Conservation (phyloP, 1,284 basidiomycete species). For the Thecaphora thlaspeos region DNA sequence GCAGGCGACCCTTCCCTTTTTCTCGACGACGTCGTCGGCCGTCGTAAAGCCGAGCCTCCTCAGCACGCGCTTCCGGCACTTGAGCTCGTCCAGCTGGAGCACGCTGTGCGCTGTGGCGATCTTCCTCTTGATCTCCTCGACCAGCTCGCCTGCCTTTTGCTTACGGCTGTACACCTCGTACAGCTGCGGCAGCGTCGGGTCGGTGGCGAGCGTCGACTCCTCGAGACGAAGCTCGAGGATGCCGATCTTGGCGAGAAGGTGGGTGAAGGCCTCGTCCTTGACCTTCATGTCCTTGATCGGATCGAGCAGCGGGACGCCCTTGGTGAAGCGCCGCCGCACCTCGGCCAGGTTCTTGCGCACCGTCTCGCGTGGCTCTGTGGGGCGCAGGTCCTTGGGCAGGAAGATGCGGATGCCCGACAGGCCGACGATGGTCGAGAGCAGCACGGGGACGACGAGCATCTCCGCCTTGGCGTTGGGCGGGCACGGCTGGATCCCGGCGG, state of each 20-base stretch:
- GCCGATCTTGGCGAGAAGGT: slow-evolving; percentile 62
- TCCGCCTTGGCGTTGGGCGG: slow-evolving; percentile 57
- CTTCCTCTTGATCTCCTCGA: too few species aligned
- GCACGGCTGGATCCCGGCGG: slow-evolving; percentile 34
- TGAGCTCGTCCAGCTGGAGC: too few species aligned
- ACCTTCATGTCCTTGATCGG: slow-evolving; percentile 96
- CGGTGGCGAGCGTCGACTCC: slow-evolving; percentile 62
- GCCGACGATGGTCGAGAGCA: slow-evolving; percentile 80
- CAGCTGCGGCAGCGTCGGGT: too few species aligned
- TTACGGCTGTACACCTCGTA: too few species aligned
- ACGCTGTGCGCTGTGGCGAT: too few species aligned
- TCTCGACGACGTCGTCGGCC: too few species aligned
- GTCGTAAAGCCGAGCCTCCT: too few species aligned
- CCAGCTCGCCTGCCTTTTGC: too few species aligned
- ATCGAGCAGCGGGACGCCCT: slow-evolving; percentile 82
- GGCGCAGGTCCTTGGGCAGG: slow-evolving; percentile 84
- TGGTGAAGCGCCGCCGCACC: slow-evolving; percentile 81
- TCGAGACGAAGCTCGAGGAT: slow-evolving; percentile 38
- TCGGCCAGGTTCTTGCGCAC: slow-evolving; percentile 86
- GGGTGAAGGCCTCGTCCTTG: slow-evolving; percentile 86
- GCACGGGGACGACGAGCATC: slow-evolving; percentile 82
- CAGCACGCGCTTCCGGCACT: too few species aligned
- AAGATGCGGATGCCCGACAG: slow-evolving; percentile 84
- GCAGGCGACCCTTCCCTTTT: too few species aligned
- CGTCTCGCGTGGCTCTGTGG: slow-evolving; percentile 73